These are phyloP conservation scores for Pulveroboletus ridleyi DNA, from an alignment of 1,284 basidiomycete species.

Conservation along the genomic window DNA sequence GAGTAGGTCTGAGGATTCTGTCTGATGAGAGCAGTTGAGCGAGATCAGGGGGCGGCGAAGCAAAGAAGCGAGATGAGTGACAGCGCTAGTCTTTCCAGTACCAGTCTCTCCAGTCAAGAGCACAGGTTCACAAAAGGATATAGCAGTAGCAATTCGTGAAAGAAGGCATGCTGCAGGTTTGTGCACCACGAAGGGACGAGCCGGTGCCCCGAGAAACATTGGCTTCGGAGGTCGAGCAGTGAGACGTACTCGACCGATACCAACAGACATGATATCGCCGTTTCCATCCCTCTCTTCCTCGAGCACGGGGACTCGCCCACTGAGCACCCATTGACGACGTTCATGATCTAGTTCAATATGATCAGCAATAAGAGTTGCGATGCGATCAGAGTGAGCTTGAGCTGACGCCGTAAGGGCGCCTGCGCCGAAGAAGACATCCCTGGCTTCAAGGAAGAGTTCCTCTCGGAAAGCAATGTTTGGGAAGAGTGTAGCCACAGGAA, in stretches of 20 bases:
- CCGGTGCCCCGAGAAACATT: conserved; percentile 40
- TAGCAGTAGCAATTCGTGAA: conserved; percentile 81
- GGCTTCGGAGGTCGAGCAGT: conserved; percentile 47
- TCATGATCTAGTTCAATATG: conserved; percentile 74
- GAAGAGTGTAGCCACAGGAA: conserved; percentile 47
- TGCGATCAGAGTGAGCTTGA: conserved; percentile 53
- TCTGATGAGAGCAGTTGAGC: conserved; percentile 96
- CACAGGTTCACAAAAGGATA: conserved; percentile 83
- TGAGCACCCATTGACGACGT: conserved; percentile 59
- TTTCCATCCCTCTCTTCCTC: conserved; percentile 73
- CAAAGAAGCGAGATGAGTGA: conserved; percentile 89
- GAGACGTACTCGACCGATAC: conserved; percentile 64
- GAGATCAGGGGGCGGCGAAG: conserved; percentile 84
- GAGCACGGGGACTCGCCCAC: conserved; percentile 71
- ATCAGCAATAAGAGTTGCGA: conserved; percentile 62
- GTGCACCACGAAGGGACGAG: conserved; percentile 89
- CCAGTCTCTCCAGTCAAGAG: conserved; percentile 98
- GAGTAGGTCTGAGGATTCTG: conserved; percentile 93
- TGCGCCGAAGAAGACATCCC: conserved; percentile 92
- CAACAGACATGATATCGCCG: conserved; percentile 59
- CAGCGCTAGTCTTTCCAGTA: conserved; percentile 96
- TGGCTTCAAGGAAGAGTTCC: conserved; percentile 89
- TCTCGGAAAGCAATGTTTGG: conserved; percentile 87
- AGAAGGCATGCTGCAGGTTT: conserved; percentile 85
- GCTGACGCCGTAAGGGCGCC: conserved; percentile 61